phyloP scores from a whole-genome alignment of 345 rosid species.

The Brassica rapa region DNA sequence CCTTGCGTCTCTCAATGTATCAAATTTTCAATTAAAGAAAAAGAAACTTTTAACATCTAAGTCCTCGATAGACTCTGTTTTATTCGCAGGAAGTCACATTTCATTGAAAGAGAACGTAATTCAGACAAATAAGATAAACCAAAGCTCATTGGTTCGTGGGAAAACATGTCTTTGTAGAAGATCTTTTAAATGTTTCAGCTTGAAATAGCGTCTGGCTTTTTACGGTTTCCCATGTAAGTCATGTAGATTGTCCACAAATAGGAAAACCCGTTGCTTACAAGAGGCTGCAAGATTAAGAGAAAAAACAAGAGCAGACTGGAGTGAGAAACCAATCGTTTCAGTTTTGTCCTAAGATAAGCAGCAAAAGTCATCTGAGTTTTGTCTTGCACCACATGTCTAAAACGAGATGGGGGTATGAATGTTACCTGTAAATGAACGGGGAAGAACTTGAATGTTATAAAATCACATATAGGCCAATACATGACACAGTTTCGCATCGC shows the following conservation, averaged over 20 bases:
- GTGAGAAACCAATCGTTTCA: background rate
- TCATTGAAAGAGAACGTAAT: background rate
- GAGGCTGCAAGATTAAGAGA: background rate
- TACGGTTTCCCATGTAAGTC: conserved; percentile 81
- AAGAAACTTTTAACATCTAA: conserved; percentile 15
- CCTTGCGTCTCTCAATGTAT: conserved; percentile 27
- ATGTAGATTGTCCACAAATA: conserved; percentile 71
- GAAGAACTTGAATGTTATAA: conserved; percentile 73
- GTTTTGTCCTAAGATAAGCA: background rate
- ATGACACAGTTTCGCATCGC: conserved; percentile 66
- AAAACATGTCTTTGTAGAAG: background rate
- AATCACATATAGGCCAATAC: conserved; percentile 95
- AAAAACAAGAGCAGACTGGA: background rate
- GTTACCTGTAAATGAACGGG: conserved; percentile 87
- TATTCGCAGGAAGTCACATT: background rate
- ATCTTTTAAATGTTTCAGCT: conserved; percentile 28
- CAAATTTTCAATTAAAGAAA: conserved; percentile 33
- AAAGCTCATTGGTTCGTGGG: background rate
- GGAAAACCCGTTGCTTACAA: background rate
- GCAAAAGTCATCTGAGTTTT: background rate
- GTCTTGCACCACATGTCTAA: background rate
- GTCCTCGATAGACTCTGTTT: background rate
- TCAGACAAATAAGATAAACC: background rate
- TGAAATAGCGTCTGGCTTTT: conserved; percentile 44
- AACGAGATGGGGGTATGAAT: background rate